These are phyloP conservation scores for Sutorius australiensis DNA, from an alignment of 768 basidiomycete genomes.

Conservation along the genomic window DNA sequence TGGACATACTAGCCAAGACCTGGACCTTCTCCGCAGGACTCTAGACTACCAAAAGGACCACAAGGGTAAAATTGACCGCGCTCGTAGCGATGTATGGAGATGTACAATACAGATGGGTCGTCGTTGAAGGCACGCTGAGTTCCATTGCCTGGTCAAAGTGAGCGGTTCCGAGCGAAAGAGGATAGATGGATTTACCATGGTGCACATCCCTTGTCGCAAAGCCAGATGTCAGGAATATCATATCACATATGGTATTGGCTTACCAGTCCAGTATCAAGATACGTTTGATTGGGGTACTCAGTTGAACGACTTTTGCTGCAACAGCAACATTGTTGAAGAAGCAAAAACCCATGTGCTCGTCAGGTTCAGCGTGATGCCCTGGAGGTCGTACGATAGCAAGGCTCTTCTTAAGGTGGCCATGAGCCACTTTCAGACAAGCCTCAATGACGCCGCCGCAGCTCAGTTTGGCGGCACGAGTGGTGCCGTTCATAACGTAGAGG, in stretches of 20 bases:
- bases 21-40: constrained; percentile 77
- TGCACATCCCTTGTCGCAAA: constrained; percentile 80
- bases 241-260: constrained; percentile 26
- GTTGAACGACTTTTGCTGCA: constrained; percentile 77
- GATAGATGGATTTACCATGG: constrained; percentile 56
- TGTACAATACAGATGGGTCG: constrained; percentile 86
- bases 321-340: constrained; percentile 99
- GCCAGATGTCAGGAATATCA: constrained; percentile 7
- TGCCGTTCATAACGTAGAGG: constrained; percentile 84
- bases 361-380: constrained; percentile 97
- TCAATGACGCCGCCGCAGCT: constrained; percentile 96
- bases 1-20: constrained; percentile 80
- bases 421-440: constrained; percentile 81
- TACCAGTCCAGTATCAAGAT: constrained; percentile 96
- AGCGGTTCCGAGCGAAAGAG: not conserved
- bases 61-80: constrained; percentile 90
- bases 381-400: constrained; percentile 97
- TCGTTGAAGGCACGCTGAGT: constrained; percentile 96
- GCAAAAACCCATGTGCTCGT: constrained; percentile 98
- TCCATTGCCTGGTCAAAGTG: constrained; percentile 71
- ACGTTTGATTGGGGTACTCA: constrained; percentile 64
- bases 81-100: constrained; percentile 94
- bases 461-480: constrained; percentile 78
- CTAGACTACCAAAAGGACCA: constrained; percentile 83
- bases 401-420: constrained; percentile 72